These are phyloP conservation scores for Sugiyamaella mastotermitis DNA, from an alignment of 805 yeast species.

Conservation along the genomic window DNA sequence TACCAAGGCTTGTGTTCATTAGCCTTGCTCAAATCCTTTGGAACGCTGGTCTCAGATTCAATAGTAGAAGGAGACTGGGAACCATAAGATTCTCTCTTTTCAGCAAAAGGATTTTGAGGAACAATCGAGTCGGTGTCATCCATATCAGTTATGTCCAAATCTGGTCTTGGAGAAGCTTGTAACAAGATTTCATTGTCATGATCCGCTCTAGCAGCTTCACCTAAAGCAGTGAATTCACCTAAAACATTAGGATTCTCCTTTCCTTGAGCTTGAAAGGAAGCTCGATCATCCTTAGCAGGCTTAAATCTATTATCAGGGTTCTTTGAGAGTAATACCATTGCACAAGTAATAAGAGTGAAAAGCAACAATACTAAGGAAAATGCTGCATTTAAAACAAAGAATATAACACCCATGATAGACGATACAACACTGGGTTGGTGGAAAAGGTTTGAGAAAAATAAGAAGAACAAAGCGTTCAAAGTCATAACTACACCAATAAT, in stretches of 20 bases:
- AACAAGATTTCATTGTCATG: conserved; percentile 50
- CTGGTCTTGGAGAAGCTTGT: neutral
- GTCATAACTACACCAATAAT: conserved; percentile 66
- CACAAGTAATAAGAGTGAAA: conserved; percentile 59
- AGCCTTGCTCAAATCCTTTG: too few species aligned
- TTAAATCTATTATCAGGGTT: conserved; percentile 86
- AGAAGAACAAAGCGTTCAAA: conserved; percentile 74
- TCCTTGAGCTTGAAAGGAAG: conserved; percentile 61
- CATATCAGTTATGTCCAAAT: neutral
- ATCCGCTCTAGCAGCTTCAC: conserved; percentile 78
- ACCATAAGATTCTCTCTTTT: conserved; percentile 14
- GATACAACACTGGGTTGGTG: conserved; percentile 73
- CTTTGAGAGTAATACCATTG: conserved; percentile 61
- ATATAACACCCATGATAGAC: conserved; percentile 88
- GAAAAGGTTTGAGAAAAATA: conserved; percentile 80
- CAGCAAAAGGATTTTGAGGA: conserved; percentile 10
- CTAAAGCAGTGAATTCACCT: conserved; percentile 57
- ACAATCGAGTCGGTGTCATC: conserved; percentile 5
- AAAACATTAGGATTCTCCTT: conserved; percentile 26
- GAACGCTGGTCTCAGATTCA: conserved; percentile 3
- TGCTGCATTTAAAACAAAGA: conserved; percentile 84
- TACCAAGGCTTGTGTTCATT: too few species aligned
- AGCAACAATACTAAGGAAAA: conserved; percentile 70
- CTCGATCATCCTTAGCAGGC: conserved; percentile 87
- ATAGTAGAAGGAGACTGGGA: conserved; percentile 2